Conservation (phyloP, 169 alveolate genomes). For the Plasmodium gallinaceum region DNA sequence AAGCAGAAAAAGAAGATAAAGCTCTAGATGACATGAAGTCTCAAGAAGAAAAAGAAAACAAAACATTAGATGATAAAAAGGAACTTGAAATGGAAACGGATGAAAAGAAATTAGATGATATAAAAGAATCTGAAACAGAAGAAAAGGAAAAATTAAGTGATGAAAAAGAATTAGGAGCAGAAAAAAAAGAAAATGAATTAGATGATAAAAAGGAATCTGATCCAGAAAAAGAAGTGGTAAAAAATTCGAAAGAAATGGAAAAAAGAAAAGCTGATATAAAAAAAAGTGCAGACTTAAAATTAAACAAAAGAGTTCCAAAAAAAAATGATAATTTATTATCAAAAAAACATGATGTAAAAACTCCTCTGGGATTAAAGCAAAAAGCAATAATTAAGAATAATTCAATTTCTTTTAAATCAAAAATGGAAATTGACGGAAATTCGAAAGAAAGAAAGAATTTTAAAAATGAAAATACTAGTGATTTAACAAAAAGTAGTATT, state of each 20-base stretch:
- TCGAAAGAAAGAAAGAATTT: slow-evolving; percentile 45
- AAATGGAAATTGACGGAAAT: slow-evolving; percentile 6
- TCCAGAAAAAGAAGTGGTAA: slow-evolving; percentile 7
- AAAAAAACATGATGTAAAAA: slow-evolving; percentile 24
- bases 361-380: slow-evolving; percentile 17
- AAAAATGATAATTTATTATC: slow-evolving; percentile 17
- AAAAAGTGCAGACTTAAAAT: slow-evolving; percentile 24
- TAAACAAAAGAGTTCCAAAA: slow-evolving; percentile 27
- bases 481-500: slow-evolving; percentile 20
- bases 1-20: slow-evolving; percentile 4
- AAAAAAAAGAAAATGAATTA: not conserved
- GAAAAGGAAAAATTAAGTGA: slow-evolving; percentile 9
- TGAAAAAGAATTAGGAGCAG: not conserved
- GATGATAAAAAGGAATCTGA: not conserved
- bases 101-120: not conserved
- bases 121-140: not conserved
- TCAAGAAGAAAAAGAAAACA: not conserved
- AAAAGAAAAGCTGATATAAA: slow-evolving; percentile 42
- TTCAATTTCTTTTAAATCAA: slow-evolving; percentile 18
- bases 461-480: slow-evolving; percentile 49
- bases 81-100: not conserved
- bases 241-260: slow-evolving; percentile 30
- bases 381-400: slow-evolving; percentile 37
- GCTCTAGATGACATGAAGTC: not conserved
- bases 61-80: not conserved